A percentile compares a stretch with the other conserved stretches of the same genome.
Evolutionary conservation across 2,329 filamentous ascomycete species (phyloP).

Genomic region (Microcyclosporella mali): DNA sequence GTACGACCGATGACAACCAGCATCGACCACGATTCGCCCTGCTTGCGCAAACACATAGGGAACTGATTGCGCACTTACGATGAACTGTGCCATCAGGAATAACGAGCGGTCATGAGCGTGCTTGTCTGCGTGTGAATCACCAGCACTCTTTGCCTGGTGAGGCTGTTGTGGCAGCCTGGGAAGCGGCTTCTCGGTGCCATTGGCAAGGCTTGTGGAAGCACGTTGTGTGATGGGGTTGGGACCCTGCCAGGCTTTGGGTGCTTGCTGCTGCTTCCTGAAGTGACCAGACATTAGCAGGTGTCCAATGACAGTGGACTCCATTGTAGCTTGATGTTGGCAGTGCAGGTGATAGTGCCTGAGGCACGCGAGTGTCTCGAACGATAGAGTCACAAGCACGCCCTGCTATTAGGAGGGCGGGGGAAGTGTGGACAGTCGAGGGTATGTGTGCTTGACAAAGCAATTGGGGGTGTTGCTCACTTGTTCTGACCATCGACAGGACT

Average conservation of each 20-base stretch:
- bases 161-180: slow-evolving; percentile 17
- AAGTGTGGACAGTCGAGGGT: background rate
- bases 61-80: slow-evolving; percentile 52
- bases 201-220: slow-evolving; percentile 45
- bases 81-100: slow-evolving; percentile 53
- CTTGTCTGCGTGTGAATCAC: slow-evolving; percentile 49
- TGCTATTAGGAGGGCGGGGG: background rate
- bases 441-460: background rate
- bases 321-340: no score
- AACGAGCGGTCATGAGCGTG: slow-evolving; percentile 56
- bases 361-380: slow-evolving; percentile 1
- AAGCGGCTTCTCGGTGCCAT: slow-evolving; percentile 44
- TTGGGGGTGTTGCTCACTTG: slow-evolving; percentile 41
- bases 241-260: slow-evolving; percentile 48
- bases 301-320: background rate
- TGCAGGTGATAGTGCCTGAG: slow-evolving; percentile 1
- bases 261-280: slow-evolving; percentile 42
- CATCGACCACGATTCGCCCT: background rate
- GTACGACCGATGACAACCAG: background rate
- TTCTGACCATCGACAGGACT: slow-evolving; percentile 50
- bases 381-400: no score
- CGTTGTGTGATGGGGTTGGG: slow-evolving; percentile 57
- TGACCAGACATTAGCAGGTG: slow-evolving; percentile 9
- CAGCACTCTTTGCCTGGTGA: slow-evolving; percentile 27
- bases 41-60: background rate